Evolutionary conservation across 2,329 filamentous ascomycete species (phyloP).

Genomic region (Arthrinium phaeospermum): DNA sequence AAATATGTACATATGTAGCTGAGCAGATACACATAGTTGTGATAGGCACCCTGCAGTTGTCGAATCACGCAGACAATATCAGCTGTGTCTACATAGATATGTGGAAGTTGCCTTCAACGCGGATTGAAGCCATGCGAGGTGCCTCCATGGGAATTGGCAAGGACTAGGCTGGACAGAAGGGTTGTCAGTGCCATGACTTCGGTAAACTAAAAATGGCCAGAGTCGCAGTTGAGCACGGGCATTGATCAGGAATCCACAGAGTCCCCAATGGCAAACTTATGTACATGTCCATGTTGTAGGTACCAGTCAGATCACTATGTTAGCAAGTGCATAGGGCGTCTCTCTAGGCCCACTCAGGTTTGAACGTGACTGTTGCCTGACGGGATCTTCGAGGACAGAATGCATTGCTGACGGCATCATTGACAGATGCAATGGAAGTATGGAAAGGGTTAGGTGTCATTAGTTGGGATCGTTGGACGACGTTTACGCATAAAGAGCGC

Average conservation of each 20-base stretch:
- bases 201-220: no score
- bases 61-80: no score
- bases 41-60: background rate
- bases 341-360: background rate
- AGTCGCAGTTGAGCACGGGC: no score
- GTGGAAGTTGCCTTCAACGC: no score
- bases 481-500: conserved; percentile 22
- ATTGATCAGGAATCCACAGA: no score
- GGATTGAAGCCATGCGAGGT: no score
- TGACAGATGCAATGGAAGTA: background rate
- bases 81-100: no score
- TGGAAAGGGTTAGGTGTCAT: background rate
- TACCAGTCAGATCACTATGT: background rate
- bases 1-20: no score
- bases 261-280: background rate
- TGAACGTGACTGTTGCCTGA: background rate
- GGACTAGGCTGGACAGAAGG: no score
- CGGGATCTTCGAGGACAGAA: background rate
- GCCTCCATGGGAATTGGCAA: no score
- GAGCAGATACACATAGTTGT: background rate
- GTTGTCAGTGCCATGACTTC: no score
- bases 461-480: conserved; percentile 17
- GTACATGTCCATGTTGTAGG: background rate
- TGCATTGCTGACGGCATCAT: background rate
- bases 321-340: no score